Base-by-base conservation (phyloP, 2,329 filamentous ascomycete genomes). In the Claviceps sp. region DNA sequence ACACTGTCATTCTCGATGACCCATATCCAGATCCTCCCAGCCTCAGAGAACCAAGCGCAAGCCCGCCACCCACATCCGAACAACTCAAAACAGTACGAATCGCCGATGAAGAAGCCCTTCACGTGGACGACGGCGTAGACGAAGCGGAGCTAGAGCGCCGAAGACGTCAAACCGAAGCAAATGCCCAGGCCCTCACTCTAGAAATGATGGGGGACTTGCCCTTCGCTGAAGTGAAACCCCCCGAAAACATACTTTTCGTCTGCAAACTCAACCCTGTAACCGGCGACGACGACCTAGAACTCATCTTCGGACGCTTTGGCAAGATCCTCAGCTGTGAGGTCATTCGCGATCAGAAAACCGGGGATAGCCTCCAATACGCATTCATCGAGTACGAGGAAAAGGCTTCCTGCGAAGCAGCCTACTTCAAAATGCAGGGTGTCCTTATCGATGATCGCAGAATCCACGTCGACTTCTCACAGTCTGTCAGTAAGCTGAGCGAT, bases 181-280 rank as follows among this genome's bases (percentile, higher is more conserved):
- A 90, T 55, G 91, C 91, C 0, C 93, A 97, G 67, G 93, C 93
- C 1, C 72, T 98, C 61, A 97, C 91, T 1, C 76, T 98, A 47
- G 93, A 98, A 71, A 94, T 98, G 83, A 93, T 98, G 69, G 93
- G 93, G 44, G 93, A 98, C 66, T 73, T 98, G 54, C 93, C 93
- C 4, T 98, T 96, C 67, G 93, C 93, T 54, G 93, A 98, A 69
- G 90, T 98, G 60, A 94, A 91, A 61, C 93, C 93, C 4, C 93
- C 93, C 0, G 93, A 98, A 70, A 97, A 98, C 66, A 84, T 98
- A 14, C 76, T 98, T 2, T 98, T 98, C 64, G 90, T 98, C 44
- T 98, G 93, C 83, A 98, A 98, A 67, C 76, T 98, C 44, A 98
- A 98, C 61, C 93, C 93, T 0, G 89, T 98, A 47, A 98, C 93